Percentiles rank a stretch among this genome's conserved stretches.
phyloP scores from a whole-genome alignment of 495 filamentous ascomycete species.

The Hypoxylon crocopeplum region DNA sequence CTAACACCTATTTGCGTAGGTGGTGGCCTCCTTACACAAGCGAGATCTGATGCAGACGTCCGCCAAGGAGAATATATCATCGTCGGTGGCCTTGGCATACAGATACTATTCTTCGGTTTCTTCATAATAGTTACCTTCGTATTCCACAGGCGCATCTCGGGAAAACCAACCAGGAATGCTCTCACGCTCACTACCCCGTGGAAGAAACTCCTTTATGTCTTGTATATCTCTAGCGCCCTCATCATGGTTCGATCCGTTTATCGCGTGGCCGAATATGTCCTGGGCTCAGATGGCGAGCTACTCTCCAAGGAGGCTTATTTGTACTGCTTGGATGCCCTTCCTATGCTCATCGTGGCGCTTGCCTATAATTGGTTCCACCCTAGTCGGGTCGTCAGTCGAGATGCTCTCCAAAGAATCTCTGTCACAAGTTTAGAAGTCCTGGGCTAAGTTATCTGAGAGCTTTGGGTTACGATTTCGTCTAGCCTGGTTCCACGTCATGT shows the following conservation, averaged over 20 bases:
- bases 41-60: conserved; percentile 20
- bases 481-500: too few species aligned
- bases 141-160: conserved; percentile 40
- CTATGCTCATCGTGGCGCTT: conserved; percentile 58
- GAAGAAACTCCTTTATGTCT: conserved; percentile 57
- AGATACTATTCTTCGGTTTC: conserved; percentile 59
- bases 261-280: conserved; percentile 64
- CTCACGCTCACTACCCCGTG: conserved; percentile 42
- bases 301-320: conserved; percentile 58
- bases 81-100: conserved; percentile 51
- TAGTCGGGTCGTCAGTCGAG: conserved; percentile 34
- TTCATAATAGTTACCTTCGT: conserved; percentile 54
- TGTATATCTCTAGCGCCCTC: conserved; percentile 58
- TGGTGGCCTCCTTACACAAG: conserved; percentile 39
- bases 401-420: not conserved
- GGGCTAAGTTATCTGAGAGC: too few species aligned
- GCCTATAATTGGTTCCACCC: conserved; percentile 55
- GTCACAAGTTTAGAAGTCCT: conserved; percentile 14
- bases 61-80: conserved; percentile 53
- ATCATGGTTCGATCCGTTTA: conserved; percentile 66
- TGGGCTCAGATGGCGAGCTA: conserved; percentile 55
- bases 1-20: conserved; percentile 28
- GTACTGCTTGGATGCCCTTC: conserved; percentile 62
- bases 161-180: conserved; percentile 15
- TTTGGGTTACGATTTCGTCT: too few species aligned